Conservation (phyloP, 345 rosid species). For the Xanthoceras sorbifolium region DNA sequence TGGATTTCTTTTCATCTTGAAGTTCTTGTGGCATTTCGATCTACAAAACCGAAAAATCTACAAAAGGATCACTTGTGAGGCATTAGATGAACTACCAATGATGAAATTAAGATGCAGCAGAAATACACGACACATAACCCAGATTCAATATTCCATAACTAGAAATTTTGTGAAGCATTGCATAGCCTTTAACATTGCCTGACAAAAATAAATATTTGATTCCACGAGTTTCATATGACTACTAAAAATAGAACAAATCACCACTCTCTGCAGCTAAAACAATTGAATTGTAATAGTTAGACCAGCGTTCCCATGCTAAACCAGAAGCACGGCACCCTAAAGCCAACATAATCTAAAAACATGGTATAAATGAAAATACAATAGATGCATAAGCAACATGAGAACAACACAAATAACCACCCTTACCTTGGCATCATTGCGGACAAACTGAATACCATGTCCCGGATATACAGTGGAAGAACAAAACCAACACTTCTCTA, state of each 20-base stretch:
- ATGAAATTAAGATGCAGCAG: not conserved
- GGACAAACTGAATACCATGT: slow-evolving; percentile 84
- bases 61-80: slow-evolving; percentile 19
- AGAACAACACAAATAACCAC: not conserved
- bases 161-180: not conserved
- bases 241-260: not conserved
- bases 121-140: no score
- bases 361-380: not conserved
- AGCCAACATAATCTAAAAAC: not conserved
- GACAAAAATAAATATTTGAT: not conserved
- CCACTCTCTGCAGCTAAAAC: not conserved
- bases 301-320: not conserved
- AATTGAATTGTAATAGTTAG: not conserved
- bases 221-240: not conserved
- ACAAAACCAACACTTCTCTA: slow-evolving; percentile 96
- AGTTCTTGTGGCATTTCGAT: slow-evolving; percentile 89
- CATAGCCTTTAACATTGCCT: not conserved
- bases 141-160: not conserved
- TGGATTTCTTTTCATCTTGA: slow-evolving; percentile 99
- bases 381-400: not conserved
- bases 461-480: slow-evolving; percentile 91
- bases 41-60: slow-evolving; percentile 90
- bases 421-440: slow-evolving; percentile 83
- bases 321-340: not conserved
- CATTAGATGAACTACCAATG: not conserved